Evolutionary conservation across 2,329 filamentous ascomycete genomes (phyloP).

Genomic region (Sporothrix inflata): DNA sequence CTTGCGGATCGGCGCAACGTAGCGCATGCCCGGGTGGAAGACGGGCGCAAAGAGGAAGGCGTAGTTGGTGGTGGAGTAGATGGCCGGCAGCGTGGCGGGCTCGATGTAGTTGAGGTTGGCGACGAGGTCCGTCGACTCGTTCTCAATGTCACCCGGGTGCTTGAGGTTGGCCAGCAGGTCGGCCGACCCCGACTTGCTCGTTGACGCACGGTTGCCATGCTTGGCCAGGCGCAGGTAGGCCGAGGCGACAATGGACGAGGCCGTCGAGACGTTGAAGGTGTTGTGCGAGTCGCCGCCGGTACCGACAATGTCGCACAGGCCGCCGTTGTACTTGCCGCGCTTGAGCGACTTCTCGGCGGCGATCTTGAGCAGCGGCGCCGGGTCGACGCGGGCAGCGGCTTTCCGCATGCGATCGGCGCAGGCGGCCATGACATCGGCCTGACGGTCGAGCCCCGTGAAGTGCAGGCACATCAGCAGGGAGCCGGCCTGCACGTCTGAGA

Average conservation of each 20-base stretch:
- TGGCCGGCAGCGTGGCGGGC: conserved; percentile 67
- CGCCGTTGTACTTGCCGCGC: conserved; percentile 78
- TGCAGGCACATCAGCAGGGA: conserved; percentile 88
- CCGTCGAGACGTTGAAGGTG: conserved; percentile 98
- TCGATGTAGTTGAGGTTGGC: conserved; percentile 76
- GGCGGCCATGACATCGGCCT: conserved; percentile 82
- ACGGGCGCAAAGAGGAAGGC: conserved; percentile 94
- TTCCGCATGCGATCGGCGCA: conserved; percentile 83
- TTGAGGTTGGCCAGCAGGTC: conserved; percentile 80
- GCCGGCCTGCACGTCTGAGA: conserved; percentile 86
- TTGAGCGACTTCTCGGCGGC: conserved; percentile 63
- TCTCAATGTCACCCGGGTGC: conserved; percentile 47
- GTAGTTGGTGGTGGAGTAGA: conserved; percentile 86
- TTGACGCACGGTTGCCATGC: conserved; percentile 94
- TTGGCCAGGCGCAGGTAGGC: conserved; percentile 85
- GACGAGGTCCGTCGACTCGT: conserved; percentile 48
- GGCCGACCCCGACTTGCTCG: conserved; percentile 92
- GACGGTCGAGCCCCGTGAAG: conserved; percentile 83
- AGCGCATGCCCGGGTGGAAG: conserved; percentile 93
- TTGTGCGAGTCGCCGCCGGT: conserved; percentile 96
- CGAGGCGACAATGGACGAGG: conserved; percentile 87
- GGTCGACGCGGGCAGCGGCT: conserved; percentile 74
- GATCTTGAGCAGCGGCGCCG: conserved; percentile 60
- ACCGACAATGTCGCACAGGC: conserved; percentile 93
- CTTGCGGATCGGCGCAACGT: conserved; percentile 81